Evolutionary conservation across 805 yeast species (phyloP).

Genomic region (Clavispora fructus): DNA sequence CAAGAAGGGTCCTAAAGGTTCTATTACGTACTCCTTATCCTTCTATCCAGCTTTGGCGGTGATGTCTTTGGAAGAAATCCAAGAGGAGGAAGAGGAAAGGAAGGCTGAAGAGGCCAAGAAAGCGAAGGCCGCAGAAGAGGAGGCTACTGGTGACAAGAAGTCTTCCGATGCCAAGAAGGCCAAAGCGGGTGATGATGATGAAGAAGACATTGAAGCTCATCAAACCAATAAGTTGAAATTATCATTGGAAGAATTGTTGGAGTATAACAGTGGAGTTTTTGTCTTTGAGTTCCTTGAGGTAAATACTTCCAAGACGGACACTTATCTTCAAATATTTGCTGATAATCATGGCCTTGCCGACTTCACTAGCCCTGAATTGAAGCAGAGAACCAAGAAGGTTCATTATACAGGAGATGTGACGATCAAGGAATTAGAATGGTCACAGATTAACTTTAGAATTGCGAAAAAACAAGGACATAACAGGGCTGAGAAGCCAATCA

Average conservation of each 20-base stretch:
- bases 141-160: constrained; percentile 20
- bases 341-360: constrained; percentile 71
- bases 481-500: constrained; percentile 52
- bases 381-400: constrained; percentile 31
- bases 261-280: constrained; percentile 70
- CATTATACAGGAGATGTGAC: constrained; percentile 63
- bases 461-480: constrained; percentile 50
- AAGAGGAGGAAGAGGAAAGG: constrained; percentile 41
- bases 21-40: constrained; percentile 63
- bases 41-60: constrained; percentile 84
- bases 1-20: constrained; percentile 82
- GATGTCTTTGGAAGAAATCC: constrained; percentile 67
- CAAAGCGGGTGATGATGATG: constrained; percentile 29
- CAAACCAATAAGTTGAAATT: constrained; percentile 38
- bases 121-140: constrained; percentile 26
- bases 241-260: constrained; percentile 51
- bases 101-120: constrained; percentile 19
- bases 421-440: constrained; percentile 73
- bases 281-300: constrained; percentile 63
- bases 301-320: constrained; percentile 46
- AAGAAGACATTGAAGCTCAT: constrained; percentile 26
- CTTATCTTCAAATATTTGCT: constrained; percentile 68
- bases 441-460: constrained; percentile 58
- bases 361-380: constrained; percentile 51
- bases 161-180: constrained; percentile 13